Conservation (phyloP, 352 stramenopile species). For the Globisporangium perplexum region DNA sequence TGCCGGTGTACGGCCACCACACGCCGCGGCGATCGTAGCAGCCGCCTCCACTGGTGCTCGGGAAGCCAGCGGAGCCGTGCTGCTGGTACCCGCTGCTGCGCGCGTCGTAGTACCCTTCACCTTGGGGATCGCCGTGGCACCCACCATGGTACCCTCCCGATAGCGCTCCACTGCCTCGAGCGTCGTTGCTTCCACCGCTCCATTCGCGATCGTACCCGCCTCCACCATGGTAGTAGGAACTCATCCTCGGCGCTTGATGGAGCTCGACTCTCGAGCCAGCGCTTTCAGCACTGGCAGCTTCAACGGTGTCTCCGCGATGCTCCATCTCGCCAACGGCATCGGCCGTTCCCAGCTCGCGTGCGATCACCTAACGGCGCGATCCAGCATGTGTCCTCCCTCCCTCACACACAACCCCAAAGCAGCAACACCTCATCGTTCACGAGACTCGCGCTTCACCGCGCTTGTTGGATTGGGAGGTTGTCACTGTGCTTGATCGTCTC, state of each 20-base stretch:
- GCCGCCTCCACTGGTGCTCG: constrained; percentile 17
- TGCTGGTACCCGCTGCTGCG: constrained; percentile 2
- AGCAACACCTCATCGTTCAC: no score
- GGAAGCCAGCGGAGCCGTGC: neutral
- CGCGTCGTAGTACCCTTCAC: constrained; percentile 25
- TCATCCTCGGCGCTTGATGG: constrained; percentile 24
- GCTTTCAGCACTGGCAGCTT: neutral
- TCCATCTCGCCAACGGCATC: neutral
- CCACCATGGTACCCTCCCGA: constrained; percentile 18
- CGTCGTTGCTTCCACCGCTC: constrained; percentile 12
- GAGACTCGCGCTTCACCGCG: no score
- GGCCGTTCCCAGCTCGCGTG: neutral
- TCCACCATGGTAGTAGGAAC: constrained; percentile 27
- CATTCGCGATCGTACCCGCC: constrained; percentile 23
- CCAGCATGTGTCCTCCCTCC: neutral
- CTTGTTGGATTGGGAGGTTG: no score
- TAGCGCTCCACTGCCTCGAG: constrained; percentile 12
- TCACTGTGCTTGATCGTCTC: no score
- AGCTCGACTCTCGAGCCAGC: neutral
- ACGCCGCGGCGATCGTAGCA: neutral
- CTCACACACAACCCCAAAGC: no score
- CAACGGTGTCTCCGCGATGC: neutral
- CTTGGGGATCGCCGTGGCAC: constrained; percentile 11
- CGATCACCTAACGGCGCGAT: neutral
- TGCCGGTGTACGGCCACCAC: neutral